These are phyloP conservation scores for Trametes versicolor DNA, from an alignment of 1,284 basidiomycete genomes.

Conservation along the genomic window DNA sequence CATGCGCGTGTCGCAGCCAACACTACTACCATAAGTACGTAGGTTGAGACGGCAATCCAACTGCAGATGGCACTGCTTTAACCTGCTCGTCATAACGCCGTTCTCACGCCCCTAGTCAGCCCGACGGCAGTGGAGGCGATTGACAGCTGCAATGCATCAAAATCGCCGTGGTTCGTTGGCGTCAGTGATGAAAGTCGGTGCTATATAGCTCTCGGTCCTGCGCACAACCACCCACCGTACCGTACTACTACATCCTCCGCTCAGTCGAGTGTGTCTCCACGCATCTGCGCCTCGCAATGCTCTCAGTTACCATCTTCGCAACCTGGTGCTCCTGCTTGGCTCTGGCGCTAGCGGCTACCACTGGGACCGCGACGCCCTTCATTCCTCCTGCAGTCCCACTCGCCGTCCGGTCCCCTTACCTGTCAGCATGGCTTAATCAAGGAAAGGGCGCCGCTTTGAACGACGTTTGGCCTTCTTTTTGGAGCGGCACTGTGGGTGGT, in stretches of 20 bases:
- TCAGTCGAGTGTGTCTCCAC: background rate
- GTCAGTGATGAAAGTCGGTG: background rate
- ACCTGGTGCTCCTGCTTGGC: background rate
- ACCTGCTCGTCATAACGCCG: background rate
- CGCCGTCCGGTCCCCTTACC: slow-evolving; percentile 72
- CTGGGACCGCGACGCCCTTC: slow-evolving; percentile 68
- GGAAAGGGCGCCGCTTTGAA: slow-evolving; percentile 62
- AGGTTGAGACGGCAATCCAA: background rate
- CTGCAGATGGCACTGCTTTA: background rate
- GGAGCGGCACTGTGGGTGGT: slow-evolving; percentile 62
- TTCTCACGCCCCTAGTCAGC: background rate
- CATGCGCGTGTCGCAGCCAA: too few species aligned
- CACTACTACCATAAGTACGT: background rate
- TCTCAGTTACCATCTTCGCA: background rate
- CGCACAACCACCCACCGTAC: background rate
- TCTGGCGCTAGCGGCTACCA: slow-evolving; percentile 33
- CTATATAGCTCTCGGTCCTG: background rate
- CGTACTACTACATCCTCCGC: background rate
- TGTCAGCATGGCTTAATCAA: slow-evolving; percentile 72
- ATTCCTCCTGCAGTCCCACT: slow-evolving; percentile 67
- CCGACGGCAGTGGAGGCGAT: slow-evolving; percentile 1
- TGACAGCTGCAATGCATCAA: background rate
- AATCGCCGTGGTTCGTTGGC: background rate
- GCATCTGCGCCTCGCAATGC: background rate
- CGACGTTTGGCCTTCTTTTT: slow-evolving; percentile 71